phyloP scores from a whole-genome alignment of 495 filamentous ascomycete genomes.

The Gamarada debralockiae region DNA sequence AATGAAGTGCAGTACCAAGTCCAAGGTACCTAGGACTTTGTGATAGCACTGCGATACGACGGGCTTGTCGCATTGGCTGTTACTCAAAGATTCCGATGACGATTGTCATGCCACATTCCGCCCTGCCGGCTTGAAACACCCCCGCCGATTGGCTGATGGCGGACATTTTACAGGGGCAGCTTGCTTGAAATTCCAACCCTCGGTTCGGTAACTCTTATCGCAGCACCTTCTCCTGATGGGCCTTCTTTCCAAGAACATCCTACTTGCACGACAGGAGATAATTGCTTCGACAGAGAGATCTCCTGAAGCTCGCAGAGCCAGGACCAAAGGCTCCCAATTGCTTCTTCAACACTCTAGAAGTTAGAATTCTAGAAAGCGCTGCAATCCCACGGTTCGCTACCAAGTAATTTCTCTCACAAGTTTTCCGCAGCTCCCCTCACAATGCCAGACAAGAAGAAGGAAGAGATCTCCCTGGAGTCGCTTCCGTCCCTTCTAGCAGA shows the following conservation, averaged over 20 bases:
- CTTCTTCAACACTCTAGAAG: not conserved
- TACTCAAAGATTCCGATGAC: conserved; percentile 4
- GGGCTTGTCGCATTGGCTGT: no score
- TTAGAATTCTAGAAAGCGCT: not conserved
- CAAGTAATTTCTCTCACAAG: not conserved
- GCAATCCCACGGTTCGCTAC: not conserved
- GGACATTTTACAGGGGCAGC: not conserved
- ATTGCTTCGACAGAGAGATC: no score
- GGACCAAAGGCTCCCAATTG: not conserved
- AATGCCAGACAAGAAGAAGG: conserved; percentile 16
- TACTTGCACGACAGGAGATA: not conserved
- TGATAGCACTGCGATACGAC: no score
- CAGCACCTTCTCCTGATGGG: conserved; percentile 4
- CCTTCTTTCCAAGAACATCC: not conserved
- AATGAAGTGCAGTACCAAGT: no score
- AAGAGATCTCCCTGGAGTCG: conserved; percentile 52
- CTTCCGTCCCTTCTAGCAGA: conserved; percentile 62
- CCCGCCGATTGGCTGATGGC: not conserved
- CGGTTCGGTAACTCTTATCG: conserved; percentile 8
- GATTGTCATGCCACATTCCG: conserved; percentile 4
- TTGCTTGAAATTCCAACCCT: not conserved
- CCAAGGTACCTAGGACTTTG: no score
- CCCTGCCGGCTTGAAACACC: no score
- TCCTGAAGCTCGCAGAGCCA: no score
- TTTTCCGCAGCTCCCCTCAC: not conserved